phyloP scores from a whole-genome alignment of 176 grass and related monocot species.

The Carex littledalei region DNA sequence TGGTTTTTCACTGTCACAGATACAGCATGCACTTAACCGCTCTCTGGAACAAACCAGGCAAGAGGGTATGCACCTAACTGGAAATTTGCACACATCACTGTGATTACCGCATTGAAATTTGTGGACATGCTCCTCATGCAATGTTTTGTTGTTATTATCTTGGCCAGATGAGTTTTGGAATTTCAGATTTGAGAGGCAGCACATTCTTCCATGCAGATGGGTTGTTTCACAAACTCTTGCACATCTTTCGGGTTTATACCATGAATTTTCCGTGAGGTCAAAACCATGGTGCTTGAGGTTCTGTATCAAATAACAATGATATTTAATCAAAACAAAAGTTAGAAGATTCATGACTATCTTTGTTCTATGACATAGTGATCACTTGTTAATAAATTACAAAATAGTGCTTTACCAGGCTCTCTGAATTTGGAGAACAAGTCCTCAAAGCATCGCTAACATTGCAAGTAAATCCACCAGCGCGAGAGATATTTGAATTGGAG shows the following conservation, averaged over 20 bases:
- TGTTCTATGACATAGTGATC: neutral
- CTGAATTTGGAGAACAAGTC: slow-evolving; percentile 20
- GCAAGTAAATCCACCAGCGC: neutral
- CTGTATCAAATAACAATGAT: slow-evolving; percentile 27
- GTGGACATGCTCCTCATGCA: slow-evolving; percentile 36
- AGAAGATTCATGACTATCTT: neutral
- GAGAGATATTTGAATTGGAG: slow-evolving; percentile 6
- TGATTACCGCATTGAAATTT: slow-evolving; percentile 42
- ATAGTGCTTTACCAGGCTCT: slow-evolving; percentile 1
- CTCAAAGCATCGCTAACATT: neutral
- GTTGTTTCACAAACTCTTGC: slow-evolving; percentile 36
- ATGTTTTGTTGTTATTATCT: slow-evolving; percentile 33
- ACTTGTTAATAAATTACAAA: neutral
- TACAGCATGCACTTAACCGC: slow-evolving; percentile 39
- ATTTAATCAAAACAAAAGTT: no score
- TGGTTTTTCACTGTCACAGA: slow-evolving; percentile 38
- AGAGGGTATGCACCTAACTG: slow-evolving; percentile 37
- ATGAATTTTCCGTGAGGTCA: slow-evolving; percentile 37
- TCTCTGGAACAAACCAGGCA: slow-evolving; percentile 41
- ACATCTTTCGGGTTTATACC: slow-evolving; percentile 37
- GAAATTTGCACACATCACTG: slow-evolving; percentile 42
- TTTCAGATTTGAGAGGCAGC: slow-evolving; percentile 48
- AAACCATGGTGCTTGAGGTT: slow-evolving; percentile 34
- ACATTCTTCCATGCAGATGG: slow-evolving; percentile 39
- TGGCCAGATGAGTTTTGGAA: slow-evolving; percentile 34